Evolutionary conservation across 108 stramenopile genomes (phyloP).

Genomic region (Cyclostephanos invisitatus): DNA sequence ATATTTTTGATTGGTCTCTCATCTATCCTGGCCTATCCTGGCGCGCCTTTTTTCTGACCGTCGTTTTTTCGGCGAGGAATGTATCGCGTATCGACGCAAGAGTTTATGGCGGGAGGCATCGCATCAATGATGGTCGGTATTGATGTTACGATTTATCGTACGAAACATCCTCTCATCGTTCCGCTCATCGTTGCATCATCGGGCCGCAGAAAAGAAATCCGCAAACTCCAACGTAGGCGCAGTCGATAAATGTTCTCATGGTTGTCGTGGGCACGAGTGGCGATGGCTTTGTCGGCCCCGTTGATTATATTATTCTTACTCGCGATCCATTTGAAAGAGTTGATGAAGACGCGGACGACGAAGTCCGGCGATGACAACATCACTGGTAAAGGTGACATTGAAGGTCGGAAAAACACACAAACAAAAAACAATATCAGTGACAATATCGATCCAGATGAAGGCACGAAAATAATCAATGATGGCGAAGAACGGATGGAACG

Average conservation of each 20-base stretch:
- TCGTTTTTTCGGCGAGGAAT: no score
- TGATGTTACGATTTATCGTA: no score
- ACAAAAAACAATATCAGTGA: neutral
- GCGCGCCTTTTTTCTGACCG: slow-evolving; percentile 8
- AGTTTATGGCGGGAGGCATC: neutral
- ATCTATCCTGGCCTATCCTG: neutral
- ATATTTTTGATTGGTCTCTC: no score
- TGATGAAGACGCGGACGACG: neutral
- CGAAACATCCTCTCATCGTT: no score
- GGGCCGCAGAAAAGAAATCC: neutral
- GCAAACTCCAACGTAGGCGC: neutral
- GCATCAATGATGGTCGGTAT: no score
- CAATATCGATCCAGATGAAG: neutral
- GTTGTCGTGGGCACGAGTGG: neutral
- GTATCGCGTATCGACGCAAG: no score
- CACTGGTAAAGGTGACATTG: neutral
- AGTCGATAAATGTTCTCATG: no score
- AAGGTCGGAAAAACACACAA: neutral
- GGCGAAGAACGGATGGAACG: neutral
- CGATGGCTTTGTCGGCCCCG: neutral
- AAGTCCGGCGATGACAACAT: neutral
- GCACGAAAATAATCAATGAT: neutral
- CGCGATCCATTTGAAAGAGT: neutral
- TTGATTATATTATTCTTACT: neutral
- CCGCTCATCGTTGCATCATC: neutral